Base-by-base conservation (phyloP, 768 basidiomycete genomes). In the Naganishia onofrii region DNA sequence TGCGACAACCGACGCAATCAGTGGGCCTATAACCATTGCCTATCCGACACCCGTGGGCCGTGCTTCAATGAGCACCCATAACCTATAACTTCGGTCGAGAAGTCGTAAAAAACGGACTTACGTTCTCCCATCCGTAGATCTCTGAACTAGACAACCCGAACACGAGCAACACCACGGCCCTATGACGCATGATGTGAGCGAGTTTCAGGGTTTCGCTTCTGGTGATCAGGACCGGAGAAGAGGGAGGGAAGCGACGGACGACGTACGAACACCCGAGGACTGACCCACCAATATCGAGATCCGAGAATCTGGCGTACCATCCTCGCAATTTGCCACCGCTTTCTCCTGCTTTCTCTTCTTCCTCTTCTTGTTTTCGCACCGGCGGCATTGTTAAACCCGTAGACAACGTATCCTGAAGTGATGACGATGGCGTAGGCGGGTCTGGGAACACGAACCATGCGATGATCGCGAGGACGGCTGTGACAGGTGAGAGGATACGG, bases 381-480 rank as follows among this genome's bases (percentile, higher is more conserved):
- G 15, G 13, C 5, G 42, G 42, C 7, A 42, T 2, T 15, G 42
- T 2, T 42, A 8, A 17, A n/a, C n/a, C n/a, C 15, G 9, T 15
- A 17, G 42, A 15, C 13, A 15, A 15, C 13, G 42, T 42, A 17
- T 42, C 13, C 15, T 19, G 55, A 29, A 10, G 31, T 5, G 3
- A 1, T 7, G 26, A 1, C 32, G 3, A 1, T 7, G 26, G 4
- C 32, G 5, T 19, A 7, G 8, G 26, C 6, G 55, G 19, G 19
- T 56, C n/a, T 1, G 55, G 55, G 19, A 56, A 56, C 29, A 32
- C 55, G 29, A 56, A 56, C 55, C 55, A 56, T 19, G 55, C 55
- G 26, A 32, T 32, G 10, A 56, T 32, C 7, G 55, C 55, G n/a
- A 56, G 55, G 31, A 28, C 5, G 19, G 55, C 55, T 32, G 55